Percentiles rank a stretch among this genome's conserved stretches.
Evolutionary conservation across 768 basidiomycete species (phyloP).

Genomic region (Boletus eberwhitei): DNA sequence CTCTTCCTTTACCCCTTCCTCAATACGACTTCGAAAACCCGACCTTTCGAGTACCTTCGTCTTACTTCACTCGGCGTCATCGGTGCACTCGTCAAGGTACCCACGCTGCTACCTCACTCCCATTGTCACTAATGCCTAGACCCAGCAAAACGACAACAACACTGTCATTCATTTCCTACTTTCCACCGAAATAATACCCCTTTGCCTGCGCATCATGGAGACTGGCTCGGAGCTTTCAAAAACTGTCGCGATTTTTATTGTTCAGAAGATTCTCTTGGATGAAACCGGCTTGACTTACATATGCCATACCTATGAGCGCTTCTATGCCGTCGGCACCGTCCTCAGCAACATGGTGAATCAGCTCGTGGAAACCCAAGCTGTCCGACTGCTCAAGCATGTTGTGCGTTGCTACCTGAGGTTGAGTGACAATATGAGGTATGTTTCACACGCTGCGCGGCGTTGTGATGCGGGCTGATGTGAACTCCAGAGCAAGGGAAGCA

Average conservation of each 20-base stretch:
- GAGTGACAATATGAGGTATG: constrained; percentile 91
- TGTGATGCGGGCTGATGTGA: constrained; percentile 11
- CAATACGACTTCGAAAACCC: constrained; percentile 97
- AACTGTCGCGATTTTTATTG: constrained; percentile 99
- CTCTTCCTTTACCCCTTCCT: constrained; percentile 95
- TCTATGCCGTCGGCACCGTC: constrained; percentile 98
- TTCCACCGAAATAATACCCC: constrained; percentile 98
- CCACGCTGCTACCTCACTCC: constrained; percentile 13
- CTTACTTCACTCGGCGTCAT: constrained; percentile 99
- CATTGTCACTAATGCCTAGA: constrained; percentile 10
- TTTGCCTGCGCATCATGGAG: constrained; percentile 99
- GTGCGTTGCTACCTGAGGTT: constrained; percentile 95
- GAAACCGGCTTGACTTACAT: constrained; percentile 98
- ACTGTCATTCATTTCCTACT: constrained; percentile 98
- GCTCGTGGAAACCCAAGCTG: constrained; percentile 96
- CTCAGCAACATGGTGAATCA: constrained; percentile 99
- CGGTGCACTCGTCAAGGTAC: constrained; percentile 94
- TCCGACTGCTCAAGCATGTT: constrained; percentile 93
- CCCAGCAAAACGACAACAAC: constrained; percentile 97
- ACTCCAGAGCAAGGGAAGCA: constrained; percentile 85
- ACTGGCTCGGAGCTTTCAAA: constrained; percentile 98
- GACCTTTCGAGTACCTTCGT: constrained; percentile 99
- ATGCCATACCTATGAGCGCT: constrained; percentile 99
- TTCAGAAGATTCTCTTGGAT: constrained; percentile 96
- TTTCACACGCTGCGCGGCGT: constrained; percentile 11